A percentile compares a stretch with the other conserved stretches of the same genome.
phyloP scores from a whole-genome alignment of 1,139 yeast genomes.

The Debaryomyces singareniensis region DNA sequence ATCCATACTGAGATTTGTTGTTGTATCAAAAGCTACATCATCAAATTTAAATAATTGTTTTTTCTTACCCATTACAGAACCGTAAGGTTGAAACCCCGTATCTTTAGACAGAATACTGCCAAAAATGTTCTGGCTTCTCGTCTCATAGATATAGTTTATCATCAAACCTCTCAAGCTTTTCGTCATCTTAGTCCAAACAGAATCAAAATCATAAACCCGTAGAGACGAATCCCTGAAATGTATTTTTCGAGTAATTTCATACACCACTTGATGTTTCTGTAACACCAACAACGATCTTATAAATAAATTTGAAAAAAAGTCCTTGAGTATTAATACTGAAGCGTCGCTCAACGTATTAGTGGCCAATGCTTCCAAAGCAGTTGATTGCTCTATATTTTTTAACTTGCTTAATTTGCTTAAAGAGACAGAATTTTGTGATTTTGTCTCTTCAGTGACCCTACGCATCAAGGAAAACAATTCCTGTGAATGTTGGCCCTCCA shows the following conservation, averaged over 20 bases:
- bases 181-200: conserved; percentile 54
- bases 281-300: conserved; percentile 56
- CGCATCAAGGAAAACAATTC: conserved; percentile 47
- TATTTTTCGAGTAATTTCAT: conserved; percentile 41
- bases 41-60: conserved; percentile 39
- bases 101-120: conserved; percentile 2
- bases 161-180: conserved; percentile 55
- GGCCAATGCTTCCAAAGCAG: conserved; percentile 17
- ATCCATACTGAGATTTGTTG: conserved; percentile 34
- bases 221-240: conserved; percentile 5
- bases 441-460: conserved; percentile 60
- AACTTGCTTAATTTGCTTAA: conserved; percentile 28
- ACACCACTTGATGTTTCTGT: conserved; percentile 64
- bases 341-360: conserved; percentile 36
- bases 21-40: conserved; percentile 30
- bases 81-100: background rate
- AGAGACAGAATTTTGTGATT: conserved; percentile 33
- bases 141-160: conserved; percentile 45
- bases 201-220: conserved; percentile 28
- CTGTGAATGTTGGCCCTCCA: conserved; percentile 39
- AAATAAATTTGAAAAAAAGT: conserved; percentile 64
- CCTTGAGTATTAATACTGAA: conserved; percentile 56
- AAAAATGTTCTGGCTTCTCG: conserved; percentile 1
- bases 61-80: conserved; percentile 2
- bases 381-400: conserved; percentile 20